phyloP scores from a whole-genome alignment of 306 rosid genomes.

The Hippophae rhamnoides region DNA sequence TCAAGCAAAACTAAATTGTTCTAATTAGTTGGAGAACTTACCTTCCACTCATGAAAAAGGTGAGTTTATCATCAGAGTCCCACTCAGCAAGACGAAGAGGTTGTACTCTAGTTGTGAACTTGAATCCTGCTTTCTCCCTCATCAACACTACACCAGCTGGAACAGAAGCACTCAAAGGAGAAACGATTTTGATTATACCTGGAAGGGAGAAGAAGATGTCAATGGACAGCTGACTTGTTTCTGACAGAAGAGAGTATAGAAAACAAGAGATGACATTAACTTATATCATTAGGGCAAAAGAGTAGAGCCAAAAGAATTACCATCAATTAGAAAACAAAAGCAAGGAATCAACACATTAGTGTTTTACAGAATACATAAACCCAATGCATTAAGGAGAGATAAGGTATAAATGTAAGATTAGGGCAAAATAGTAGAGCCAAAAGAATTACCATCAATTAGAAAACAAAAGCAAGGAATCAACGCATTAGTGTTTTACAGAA shows the following conservation, averaged over 20 bases:
- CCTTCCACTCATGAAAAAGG: conserved; percentile 97
- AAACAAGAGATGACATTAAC: conserved; percentile 8
- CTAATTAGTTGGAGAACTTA: conserved; percentile 21
- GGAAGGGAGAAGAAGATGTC: conserved; percentile 10
- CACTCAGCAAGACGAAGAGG: conserved; percentile 98
- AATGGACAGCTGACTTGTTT: no score
- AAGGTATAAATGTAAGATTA: no score
- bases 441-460: no score
- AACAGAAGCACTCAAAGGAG: conserved; percentile 83
- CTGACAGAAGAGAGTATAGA: conserved; percentile 12
- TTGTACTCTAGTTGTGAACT: conserved; percentile 94
- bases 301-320: no score
- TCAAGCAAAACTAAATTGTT: conserved; percentile 2
- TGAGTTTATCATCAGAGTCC: conserved; percentile 84
- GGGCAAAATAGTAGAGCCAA: no score
- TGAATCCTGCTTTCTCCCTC: conserved; percentile 88
- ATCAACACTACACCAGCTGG: conserved; percentile 91
- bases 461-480: no score
- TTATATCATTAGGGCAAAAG: not conserved
- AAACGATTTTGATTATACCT: conserved; percentile 93
- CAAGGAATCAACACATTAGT: no score
- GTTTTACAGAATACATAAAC: no score
- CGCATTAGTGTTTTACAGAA: no score
- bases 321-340: no score
- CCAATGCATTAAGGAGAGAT: no score